Percentiles rank a stretch among this genome's conserved stretches.
Conservation (phyloP, 1,139 yeast genomes). For the Blastobotrys serpentis region DNA sequence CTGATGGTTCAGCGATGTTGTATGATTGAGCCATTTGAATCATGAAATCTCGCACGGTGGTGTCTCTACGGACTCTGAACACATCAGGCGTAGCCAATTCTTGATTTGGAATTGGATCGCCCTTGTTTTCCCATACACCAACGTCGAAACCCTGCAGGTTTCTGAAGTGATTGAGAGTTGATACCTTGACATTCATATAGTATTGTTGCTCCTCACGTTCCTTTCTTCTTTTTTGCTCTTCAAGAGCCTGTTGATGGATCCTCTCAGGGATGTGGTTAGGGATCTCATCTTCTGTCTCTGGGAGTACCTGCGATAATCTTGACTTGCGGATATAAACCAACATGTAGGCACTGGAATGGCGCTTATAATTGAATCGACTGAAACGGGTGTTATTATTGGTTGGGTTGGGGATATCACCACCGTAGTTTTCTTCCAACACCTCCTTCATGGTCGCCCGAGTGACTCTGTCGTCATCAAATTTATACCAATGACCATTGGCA, state of each 20-base stretch:
- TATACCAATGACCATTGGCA: constrained; percentile 70
- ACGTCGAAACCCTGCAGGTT: constrained; percentile 74
- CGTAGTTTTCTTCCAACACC: constrained; percentile 90
- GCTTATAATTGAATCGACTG: constrained; percentile 42
- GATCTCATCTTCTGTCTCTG: constrained; percentile 56
- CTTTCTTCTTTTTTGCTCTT: constrained; percentile 54
- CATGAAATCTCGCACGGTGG: constrained; percentile 52
- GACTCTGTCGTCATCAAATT: constrained; percentile 94
- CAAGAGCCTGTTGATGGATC: constrained; percentile 60
- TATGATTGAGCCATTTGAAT: constrained; percentile 50
- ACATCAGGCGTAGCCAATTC: constrained; percentile 48
- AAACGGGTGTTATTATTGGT: constrained; percentile 13
- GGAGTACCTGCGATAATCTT: constrained; percentile 57
- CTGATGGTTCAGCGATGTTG: constrained; percentile 41
- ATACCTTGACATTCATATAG: constrained; percentile 60
- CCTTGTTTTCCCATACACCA: constrained; percentile 41
- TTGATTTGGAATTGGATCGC: constrained; percentile 27
- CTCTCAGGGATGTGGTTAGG: constrained; percentile 71
- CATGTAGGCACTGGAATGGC: constrained; percentile 96
- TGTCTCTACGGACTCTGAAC: constrained; percentile 58
- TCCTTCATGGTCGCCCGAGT: constrained; percentile 81
- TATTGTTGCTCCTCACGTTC: constrained; percentile 79
- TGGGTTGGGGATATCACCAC: constrained; percentile 50
- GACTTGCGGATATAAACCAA: constrained; percentile 81
- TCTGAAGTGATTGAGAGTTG: constrained; percentile 52